These are phyloP conservation scores for Monascus ruber DNA, from an alignment of 2,329 filamentous ascomycete genomes.

Conservation along the genomic window DNA sequence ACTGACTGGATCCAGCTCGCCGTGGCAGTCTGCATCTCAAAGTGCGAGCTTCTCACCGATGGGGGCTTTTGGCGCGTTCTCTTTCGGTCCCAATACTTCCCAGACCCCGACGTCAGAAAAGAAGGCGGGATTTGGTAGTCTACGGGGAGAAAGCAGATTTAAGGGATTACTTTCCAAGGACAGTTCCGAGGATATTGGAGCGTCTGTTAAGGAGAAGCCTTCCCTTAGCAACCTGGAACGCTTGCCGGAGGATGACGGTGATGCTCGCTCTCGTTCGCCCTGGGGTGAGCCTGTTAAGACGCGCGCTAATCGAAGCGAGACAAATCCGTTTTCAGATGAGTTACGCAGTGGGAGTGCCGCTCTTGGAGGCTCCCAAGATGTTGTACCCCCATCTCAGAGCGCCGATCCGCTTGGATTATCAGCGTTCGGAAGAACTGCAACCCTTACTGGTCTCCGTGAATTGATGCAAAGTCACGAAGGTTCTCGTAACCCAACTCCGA, in stretches of 20 bases:
- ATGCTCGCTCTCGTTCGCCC: constrained; percentile 36
- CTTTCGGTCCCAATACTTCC: constrained; percentile 44
- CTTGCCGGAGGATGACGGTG: constrained; percentile 40
- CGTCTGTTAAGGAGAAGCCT: constrained; percentile 43
- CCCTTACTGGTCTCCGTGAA: constrained; percentile 47
- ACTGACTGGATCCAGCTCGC: constrained; percentile 38
- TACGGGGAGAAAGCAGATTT: constrained; percentile 68
- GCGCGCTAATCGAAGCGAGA: constrained; percentile 37
- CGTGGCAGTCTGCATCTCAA: constrained; percentile 50
- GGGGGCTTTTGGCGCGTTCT: constrained; percentile 85
- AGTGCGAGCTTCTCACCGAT: constrained; percentile 57
- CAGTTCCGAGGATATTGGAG: constrained; percentile 51
- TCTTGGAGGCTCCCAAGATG: constrained; percentile 64
- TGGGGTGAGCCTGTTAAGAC: constrained; percentile 40
- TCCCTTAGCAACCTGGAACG: constrained; percentile 43
- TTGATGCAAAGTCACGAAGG: constrained; percentile 47
- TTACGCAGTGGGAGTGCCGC: constrained; percentile 52
- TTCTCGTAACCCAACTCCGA: constrained; percentile 45
- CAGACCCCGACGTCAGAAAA: constrained; percentile 56
- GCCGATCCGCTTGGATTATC: constrained; percentile 47
- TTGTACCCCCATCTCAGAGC: constrained; percentile 40
- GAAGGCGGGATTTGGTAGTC: constrained; percentile 53
- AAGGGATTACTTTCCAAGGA: constrained; percentile 77
- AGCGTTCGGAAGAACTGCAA: constrained; percentile 49
- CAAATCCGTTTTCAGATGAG: constrained; percentile 38